These are phyloP conservation scores for Pisolithus microcarpus DNA, from an alignment of 768 basidiomycete species.

Conservation along the genomic window DNA sequence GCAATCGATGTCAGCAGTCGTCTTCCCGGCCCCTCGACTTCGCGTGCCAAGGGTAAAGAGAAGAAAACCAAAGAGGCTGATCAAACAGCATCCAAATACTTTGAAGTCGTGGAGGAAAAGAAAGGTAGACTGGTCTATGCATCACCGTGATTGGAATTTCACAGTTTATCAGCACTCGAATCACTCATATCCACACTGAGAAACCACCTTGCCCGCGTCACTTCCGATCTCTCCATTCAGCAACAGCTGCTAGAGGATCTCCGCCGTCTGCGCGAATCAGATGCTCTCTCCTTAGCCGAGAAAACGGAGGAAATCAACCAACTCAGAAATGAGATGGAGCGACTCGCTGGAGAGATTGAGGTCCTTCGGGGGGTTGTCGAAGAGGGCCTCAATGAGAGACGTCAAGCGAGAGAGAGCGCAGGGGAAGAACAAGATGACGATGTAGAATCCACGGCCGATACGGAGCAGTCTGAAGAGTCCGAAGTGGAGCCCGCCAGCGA, in stretches of 20 bases:
- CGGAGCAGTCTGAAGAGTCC: not conserved
- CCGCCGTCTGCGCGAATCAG: constrained; percentile 54
- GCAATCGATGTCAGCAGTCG: constrained; percentile 14
- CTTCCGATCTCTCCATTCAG: constrained; percentile 72
- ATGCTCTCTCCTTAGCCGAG: constrained; percentile 47
- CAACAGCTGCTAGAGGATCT: constrained; percentile 63
- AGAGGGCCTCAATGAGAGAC: constrained; percentile 72
- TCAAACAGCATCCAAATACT: constrained; percentile 44
- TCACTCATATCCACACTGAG: constrained; percentile 68
- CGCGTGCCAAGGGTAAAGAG: constrained; percentile 24
- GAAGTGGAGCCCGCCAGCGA: constrained; percentile 15
- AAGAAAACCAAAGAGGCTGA: constrained; percentile 31
- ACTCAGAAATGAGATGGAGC: constrained; percentile 70
- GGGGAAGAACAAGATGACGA: constrained; percentile 4
- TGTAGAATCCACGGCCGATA: not conserved
- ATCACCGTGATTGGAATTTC: constrained; percentile 1
- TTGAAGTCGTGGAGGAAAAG: constrained; percentile 80
- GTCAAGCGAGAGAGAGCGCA: constrained; percentile 42
- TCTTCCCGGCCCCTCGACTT: constrained; percentile 12
- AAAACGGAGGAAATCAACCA: constrained; percentile 62
- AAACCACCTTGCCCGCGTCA: constrained; percentile 68
- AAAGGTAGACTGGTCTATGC: constrained; percentile 51
- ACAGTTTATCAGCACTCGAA: constrained; percentile 57
- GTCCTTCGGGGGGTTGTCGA: constrained; percentile 83
- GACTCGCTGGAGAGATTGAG: constrained; percentile 78